Base-by-base conservation (phyloP, 257 asterid species). In the Petunia axillaris region DNA sequence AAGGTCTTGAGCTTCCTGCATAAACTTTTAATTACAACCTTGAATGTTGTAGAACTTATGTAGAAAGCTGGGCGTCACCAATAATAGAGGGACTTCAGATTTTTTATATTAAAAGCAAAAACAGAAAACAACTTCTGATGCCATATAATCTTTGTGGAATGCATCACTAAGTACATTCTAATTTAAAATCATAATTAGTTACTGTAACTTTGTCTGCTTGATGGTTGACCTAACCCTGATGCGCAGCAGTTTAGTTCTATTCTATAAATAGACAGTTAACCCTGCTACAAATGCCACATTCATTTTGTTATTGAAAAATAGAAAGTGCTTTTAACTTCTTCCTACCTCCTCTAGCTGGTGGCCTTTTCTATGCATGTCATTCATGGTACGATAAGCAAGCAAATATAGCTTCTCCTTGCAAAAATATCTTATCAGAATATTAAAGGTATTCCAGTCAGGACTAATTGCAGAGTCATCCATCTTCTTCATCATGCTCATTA, bases 401-500 rank as follows among this genome's bases (percentile, higher is more conserved):
- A 88, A 74, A 83, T 91, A 91, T 85, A 95, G 82, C 87, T 83
- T 86, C 87, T 93, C 97, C 86, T 90, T 93, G 90, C 92, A 91
- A 86, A 95, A 95, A 87, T 95, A 95, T 82, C 88, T 95, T 64
- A 95, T 87, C 79, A 95, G 82, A 85, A 93, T 93, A 68, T 86
- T 91, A 82, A 91, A 95, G 80, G 99, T 95, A 83, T 85, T 91
- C 93, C 92, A 87, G 82, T 95, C 99, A 76, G 99, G 99, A 82
- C 82, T 85, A 79, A 93, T 92, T 60, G 93, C 91, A 43, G 77
- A 91, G 79, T 93, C 96, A 55, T 95, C 98, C 98, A 95, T 93
- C 86, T 89, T 93, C 93, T 90, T 95, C 99, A 95, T 92, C 85
- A 87, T 86, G 86, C 88, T 95, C 99, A 95, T 95, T 79, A 95